Evolutionary conservation across 352 stramenopile species (phyloP), one percentile per base, ranked within the genome.

Genomic region (Blastocystis sp.): DNA sequence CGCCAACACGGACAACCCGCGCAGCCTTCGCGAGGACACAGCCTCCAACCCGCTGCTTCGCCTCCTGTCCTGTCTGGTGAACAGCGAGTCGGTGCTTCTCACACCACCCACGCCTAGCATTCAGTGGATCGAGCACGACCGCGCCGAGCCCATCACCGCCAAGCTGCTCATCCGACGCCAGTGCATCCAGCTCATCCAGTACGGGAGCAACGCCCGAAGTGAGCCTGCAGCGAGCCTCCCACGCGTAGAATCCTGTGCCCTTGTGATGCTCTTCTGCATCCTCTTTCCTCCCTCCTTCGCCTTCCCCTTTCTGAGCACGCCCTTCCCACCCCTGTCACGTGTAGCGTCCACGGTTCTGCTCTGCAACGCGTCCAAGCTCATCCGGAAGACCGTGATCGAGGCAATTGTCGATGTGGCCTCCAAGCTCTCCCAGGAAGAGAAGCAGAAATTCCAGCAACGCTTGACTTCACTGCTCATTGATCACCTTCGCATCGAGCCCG

Each of bases 121-220:
- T 7, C 71, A 81, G 40, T 81, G 71, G 71, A 81, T 81, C 52
- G 71, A 81, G n/a, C 4, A 17, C 17, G 23, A 43, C 48, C 64
- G 48, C 28, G 9, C 19, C 23, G 28, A 62, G 19, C 41, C 71
- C 38, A 62, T 81, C 71, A 66, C 71, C 19, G 71, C 71, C 3
- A 64, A 81, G 40, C 60, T 81, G 45, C 53, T 81, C 11, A n/a
- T 81, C 41, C 71, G 71, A 52, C 71, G 71, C 17, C 48, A 81
- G 43, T 81, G 71, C 40, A 38, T 81, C n/a, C 71, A 65, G n/a
- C 34, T 81, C 9, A 60, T 81, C n/a, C 71, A 81, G 59, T 81
- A 17, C n/a, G 45, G 71, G 10, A 23, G 48, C 17, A 81, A 11
- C 48, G 34, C 71, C n/a, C 28, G 53, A 38, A 45, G 71, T 81